Evolutionary conservation across 805 yeast genomes (phyloP), one percentile per base, ranked within the genome.

Genomic region (Metschnikowia sp.): DNA sequence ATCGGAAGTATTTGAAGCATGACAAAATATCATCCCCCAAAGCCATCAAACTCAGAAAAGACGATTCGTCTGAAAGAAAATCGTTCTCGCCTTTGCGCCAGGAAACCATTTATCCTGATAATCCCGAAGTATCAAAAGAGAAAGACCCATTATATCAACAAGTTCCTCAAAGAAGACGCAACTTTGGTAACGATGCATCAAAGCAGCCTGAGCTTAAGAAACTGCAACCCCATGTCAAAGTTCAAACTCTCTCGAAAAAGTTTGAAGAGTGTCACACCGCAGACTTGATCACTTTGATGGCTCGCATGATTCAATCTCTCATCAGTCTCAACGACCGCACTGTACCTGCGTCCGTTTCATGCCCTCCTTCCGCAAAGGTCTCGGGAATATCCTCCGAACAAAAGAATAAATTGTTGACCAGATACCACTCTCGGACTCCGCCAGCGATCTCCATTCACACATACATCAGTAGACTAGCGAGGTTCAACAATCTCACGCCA

Each of bases 391-490:
- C 51, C 10, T 50, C 52, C 13, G 56, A 52, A 8, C 52, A 53
- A 30, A 49, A 38, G 22, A 58, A 55, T 43, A 52, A 59, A 54
- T 44, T 58, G 35, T 74, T 94, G 44, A 92, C 99, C 1, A 72
- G 98, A 54, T 92, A 92, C 64, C 99, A 92, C 64, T 90, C 97
- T 4, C 76, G 97, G 52, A 83, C 92, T 0, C 96, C 97, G 3
- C 98, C 99, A 0, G 79, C 78, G 13, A 92, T 92, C 38, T 84
- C 96, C 6, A 81, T 90, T 12, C 79, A 78, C 54, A 87, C 86
- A 45, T 92, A 92, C 59, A 40, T 51, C 26, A 67, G 83, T 39
- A 76, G 98, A 56, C 71, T 92, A 40, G 78, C 92, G 8, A 85
- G 87, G 57, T 92, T 87, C 65, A 90, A 96, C 49, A 82, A 88